These are phyloP conservation scores for Xylariales sp. DNA, from an alignment of 2,329 filamentous ascomycete species.

Conservation along the genomic window DNA sequence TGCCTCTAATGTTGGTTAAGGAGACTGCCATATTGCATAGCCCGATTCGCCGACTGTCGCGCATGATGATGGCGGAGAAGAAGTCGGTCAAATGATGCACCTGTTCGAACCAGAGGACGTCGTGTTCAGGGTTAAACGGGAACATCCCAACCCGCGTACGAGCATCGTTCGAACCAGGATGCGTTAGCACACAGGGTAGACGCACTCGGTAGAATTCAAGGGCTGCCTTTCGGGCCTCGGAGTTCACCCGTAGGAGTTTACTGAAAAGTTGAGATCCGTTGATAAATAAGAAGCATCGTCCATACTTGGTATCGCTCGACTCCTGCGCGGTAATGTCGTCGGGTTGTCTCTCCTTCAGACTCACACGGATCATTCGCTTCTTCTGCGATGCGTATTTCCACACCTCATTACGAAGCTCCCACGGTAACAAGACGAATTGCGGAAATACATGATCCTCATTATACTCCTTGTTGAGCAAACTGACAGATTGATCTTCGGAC, in stretches of 20 bases:
- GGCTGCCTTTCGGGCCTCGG: constrained; percentile 22
- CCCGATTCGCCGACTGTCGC: constrained; percentile 25
- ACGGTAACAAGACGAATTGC: constrained; percentile 18
- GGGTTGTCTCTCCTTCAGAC: not conserved
- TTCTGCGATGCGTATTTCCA: constrained; percentile 13
- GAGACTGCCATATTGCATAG: constrained; percentile 12
- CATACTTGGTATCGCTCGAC: constrained; percentile 6
- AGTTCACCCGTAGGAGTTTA: constrained; percentile 23
- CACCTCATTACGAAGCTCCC: constrained; percentile 27
- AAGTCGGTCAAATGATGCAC: constrained; percentile 1
- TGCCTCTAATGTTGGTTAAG: not conserved
- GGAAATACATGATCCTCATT: constrained; percentile 18
- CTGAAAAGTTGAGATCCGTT: constrained; percentile 15
- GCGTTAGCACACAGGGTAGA: constrained; percentile 19
- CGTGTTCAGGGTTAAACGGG: constrained; percentile 25
- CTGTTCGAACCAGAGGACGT: constrained; percentile 17
- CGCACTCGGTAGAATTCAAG: constrained; percentile 27
- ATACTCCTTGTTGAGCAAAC: constrained; percentile 14
- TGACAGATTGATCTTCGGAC: not conserved
- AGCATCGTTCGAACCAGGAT: not conserved
- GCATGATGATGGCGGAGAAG: not conserved
- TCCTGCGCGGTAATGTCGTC: not conserved
- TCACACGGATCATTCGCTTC: constrained; percentile 16
- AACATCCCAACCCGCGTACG: not conserved
- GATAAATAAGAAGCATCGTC: constrained; percentile 8